Conservation (phyloP, 1,139 yeast genomes). For the Suhomyces ambrosiae region DNA sequence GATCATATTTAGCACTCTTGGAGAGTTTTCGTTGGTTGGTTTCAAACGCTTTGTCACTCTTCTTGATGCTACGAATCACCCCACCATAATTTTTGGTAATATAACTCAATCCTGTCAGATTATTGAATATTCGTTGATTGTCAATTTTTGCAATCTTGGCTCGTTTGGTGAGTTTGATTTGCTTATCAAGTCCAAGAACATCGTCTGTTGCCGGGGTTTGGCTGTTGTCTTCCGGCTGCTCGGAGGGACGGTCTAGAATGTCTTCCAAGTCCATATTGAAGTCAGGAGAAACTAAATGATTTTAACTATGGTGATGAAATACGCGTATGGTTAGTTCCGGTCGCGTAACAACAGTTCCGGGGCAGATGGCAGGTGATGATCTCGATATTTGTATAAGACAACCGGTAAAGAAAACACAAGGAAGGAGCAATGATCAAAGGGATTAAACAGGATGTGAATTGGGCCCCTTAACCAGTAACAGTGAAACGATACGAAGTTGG, state of each 20-base stretch:
- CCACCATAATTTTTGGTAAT: constrained; percentile 43
- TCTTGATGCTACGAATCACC: constrained; percentile 30
- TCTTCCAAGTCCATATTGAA: constrained; percentile 14
- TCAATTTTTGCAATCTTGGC: constrained; percentile 47
- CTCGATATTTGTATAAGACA: too few species aligned
- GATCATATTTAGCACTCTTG: constrained; percentile 33
- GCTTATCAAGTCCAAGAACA: constrained; percentile 43
- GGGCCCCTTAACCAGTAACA: too few species aligned
- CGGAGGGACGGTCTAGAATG: constrained; percentile 1
- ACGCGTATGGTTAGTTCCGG: constrained; percentile 1
- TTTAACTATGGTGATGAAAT: neutral
- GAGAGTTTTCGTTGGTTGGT: constrained; percentile 15
- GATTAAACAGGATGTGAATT: too few species aligned
- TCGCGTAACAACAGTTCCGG: neutral
- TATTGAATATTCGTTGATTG: constrained; percentile 50
- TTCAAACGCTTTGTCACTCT: constrained; percentile 31
- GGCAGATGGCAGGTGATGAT: neutral
- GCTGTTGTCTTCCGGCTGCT: neutral
- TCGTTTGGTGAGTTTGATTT: constrained; percentile 37
- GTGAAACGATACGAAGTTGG: too few species aligned
- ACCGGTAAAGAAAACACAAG: too few species aligned
- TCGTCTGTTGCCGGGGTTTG: constrained; percentile 22
- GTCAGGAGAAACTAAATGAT: neutral
- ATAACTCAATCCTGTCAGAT: constrained; percentile 49
- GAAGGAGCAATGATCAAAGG: too few species aligned